A percentile compares a stretch with the other conserved stretches of the same genome.
These are phyloP conservation scores for Macrolepiota fuliginosa DNA, from an alignment of 768 basidiomycete genomes.

Conservation along the genomic window DNA sequence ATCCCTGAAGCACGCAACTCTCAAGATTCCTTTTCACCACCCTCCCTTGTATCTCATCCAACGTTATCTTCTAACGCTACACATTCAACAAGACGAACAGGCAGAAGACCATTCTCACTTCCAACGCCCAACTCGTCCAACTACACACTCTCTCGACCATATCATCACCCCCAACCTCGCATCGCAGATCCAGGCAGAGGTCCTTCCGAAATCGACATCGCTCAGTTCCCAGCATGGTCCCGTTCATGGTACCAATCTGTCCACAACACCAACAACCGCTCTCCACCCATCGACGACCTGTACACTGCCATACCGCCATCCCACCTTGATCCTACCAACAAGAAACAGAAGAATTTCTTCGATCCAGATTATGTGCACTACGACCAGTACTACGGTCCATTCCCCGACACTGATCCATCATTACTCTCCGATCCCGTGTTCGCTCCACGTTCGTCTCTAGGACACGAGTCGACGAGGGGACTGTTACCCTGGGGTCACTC, in stretches of 20 bases:
- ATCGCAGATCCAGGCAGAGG: slow-evolving; percentile 18
- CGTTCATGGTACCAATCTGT: slow-evolving; percentile 53
- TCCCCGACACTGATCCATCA: slow-evolving; percentile 28
- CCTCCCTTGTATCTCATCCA: slow-evolving; percentile 42
- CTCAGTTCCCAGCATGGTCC: slow-evolving; percentile 65
- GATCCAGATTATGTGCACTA: slow-evolving; percentile 21
- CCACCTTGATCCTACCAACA: slow-evolving; percentile 31
- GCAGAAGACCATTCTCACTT: slow-evolving; percentile 46
- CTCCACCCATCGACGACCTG: slow-evolving; percentile 21
- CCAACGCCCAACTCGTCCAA: slow-evolving; percentile 34
- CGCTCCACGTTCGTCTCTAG: slow-evolving; percentile 31
- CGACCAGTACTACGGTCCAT: slow-evolving; percentile 20
- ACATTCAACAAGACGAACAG: slow-evolving; percentile 20
- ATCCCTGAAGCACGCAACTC: slow-evolving; percentile 18
- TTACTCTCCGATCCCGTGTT: slow-evolving; percentile 26
- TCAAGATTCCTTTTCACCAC: slow-evolving; percentile 25
- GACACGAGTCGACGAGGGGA: slow-evolving; percentile 39
- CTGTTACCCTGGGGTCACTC: slow-evolving; percentile 34
- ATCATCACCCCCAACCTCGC: slow-evolving; percentile 12
- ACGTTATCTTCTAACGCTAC: slow-evolving; percentile 38
- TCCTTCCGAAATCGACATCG: slow-evolving; percentile 49
- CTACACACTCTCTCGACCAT: slow-evolving; percentile 22
- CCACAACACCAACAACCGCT: slow-evolving; percentile 10
- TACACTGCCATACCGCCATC: slow-evolving; percentile 22
- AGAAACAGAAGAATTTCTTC: slow-evolving; percentile 16